Percentiles rank a stretch among this genome's conserved stretches.
phyloP scores from a whole-genome alignment of 768 basidiomycete species.

The Omphalotus guepiniiformis region DNA sequence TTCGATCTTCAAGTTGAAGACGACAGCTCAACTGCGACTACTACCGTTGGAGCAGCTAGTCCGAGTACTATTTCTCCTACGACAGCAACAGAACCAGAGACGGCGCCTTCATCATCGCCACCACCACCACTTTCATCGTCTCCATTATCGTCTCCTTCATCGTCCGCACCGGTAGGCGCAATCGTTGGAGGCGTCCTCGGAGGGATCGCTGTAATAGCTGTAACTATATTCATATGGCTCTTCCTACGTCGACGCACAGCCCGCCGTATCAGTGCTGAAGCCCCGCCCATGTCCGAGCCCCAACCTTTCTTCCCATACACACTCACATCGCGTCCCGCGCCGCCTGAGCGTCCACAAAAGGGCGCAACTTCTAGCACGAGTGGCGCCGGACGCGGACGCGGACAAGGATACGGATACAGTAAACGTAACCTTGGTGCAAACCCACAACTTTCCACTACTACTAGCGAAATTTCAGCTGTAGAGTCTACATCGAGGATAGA shows the following conservation, averaged over 20 bases:
- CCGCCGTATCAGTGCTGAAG: too few relatives aligned
- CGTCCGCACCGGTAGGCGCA: slow-evolving; percentile 22
- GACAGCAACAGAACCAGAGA: background rate
- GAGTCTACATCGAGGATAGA: background rate
- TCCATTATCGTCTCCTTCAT: slow-evolving; percentile 3
- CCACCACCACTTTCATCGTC: background rate
- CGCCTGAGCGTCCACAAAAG: too few relatives aligned
- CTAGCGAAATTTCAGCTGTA: too few relatives aligned
- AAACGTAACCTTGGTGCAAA: too few relatives aligned
- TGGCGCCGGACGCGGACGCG: too few relatives aligned
- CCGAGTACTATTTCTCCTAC: background rate
- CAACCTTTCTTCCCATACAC: background rate
- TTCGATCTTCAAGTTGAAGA: slow-evolving; percentile 20
- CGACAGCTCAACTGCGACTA: background rate
- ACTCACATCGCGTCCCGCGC: too few relatives aligned
- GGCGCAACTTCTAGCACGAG: too few relatives aligned
- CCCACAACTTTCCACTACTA: too few relatives aligned
- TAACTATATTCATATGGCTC: slow-evolving; percentile 22
- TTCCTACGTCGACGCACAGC: slow-evolving; percentile 15
- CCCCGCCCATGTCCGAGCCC: background rate
- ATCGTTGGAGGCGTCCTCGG: slow-evolving; percentile 40
- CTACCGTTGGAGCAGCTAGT: background rate
- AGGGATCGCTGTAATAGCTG: slow-evolving; percentile 26
- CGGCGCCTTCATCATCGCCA: slow-evolving; percentile 1
- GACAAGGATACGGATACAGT: too few relatives aligned